phyloP scores from a whole-genome alignment of 2,329 filamentous ascomycete genomes.

The Sporothrix sp. region DNA sequence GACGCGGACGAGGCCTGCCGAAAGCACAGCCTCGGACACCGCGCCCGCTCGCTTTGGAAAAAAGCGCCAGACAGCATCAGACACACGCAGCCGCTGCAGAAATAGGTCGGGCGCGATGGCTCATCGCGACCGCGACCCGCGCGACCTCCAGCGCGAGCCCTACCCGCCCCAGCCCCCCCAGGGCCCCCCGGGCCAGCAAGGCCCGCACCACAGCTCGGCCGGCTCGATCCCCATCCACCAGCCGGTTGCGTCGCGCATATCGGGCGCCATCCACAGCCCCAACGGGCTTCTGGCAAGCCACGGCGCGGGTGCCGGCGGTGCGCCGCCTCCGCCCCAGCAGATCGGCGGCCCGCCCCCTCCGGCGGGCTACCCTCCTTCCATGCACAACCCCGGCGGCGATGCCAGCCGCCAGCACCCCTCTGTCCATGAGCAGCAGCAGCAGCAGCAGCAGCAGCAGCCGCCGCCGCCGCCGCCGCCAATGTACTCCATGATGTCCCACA shows the following conservation, averaged over 20 bases:
- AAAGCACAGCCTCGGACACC: constrained; percentile 39
- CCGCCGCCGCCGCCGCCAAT: too few species aligned
- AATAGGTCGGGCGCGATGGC: constrained; percentile 29
- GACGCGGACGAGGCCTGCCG: constrained; percentile 35
- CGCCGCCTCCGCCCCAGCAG: constrained; percentile 34
- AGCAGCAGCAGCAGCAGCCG: constrained; percentile 22
- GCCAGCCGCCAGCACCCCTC: constrained; percentile 20
- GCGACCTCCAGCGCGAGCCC: constrained; percentile 54
- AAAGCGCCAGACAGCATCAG: constrained; percentile 23
- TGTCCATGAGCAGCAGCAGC: constrained; percentile 14
- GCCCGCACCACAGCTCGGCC: constrained; percentile 73
- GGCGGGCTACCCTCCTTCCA: constrained; percentile 31
- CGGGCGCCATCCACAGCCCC: constrained; percentile 80
- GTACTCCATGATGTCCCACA: constrained; percentile 45
- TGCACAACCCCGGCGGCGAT: constrained; percentile 43
- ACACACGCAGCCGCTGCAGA: constrained; percentile 22
- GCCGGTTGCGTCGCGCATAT: constrained; percentile 73
- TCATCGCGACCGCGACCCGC: constrained; percentile 44
- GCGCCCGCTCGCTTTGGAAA: constrained; percentile 27
- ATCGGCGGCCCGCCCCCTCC: constrained; percentile 38
- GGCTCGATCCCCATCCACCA: constrained; percentile 89
- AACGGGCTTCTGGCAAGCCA: constrained; percentile 76
- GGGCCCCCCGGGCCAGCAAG: constrained; percentile 34
- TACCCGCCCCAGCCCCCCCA: constrained; percentile 27
- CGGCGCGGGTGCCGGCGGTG: constrained; percentile 30